Base-by-base conservation (phyloP, 371 early-diverging fungal genomes). In the Apophysomyces trapeziformis region DNA sequence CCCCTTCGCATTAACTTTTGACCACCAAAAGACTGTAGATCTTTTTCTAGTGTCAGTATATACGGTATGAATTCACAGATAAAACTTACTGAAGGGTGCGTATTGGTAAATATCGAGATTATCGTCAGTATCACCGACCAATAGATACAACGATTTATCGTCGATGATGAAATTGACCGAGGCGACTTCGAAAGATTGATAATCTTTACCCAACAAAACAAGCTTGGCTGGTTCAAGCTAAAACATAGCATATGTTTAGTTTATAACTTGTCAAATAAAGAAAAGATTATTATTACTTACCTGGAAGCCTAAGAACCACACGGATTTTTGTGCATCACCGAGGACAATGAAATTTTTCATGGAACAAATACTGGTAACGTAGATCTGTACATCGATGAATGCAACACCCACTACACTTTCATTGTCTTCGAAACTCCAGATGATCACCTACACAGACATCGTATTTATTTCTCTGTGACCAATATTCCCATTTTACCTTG, bases 241-340 rank as follows among this genome's bases (percentile, higher is more conserved):
- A n/a, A 26, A 61, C 16, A 38, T 13, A 41, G 41, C 43, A 21
- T 11, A 38, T 57, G 36, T 43, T 7, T 60, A 37, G 3, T 32
- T 38, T 39, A 26, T 14, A 26, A 26, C 36, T 8, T 61, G 60
- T 37, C 38, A 13, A 47, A 44, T 63, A 18, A 8, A 18, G 13
- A 8, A 38, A 56, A 9, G n/a, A 8, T 60, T 26, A 2, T 47
- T 26, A 2, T 47, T 38, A 36, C 68, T 64, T 72, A 89, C 91
- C 86, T 99, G 99, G 73, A 96, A 97, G 2, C 93, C 99, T 3
- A 94, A 75, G 64, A 99, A 96, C 92, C 94, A 95, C 3, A 96
- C 85, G 9, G 96, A 92, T 71, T 96, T 96, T 75, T 87, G 87
- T 5, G 93, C 87, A 74, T 99, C 99, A 26, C 95, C 96, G n/a